Evolutionary conservation across 257 asterid genomes (phyloP).

Genomic region (Gentiana straminea): DNA sequence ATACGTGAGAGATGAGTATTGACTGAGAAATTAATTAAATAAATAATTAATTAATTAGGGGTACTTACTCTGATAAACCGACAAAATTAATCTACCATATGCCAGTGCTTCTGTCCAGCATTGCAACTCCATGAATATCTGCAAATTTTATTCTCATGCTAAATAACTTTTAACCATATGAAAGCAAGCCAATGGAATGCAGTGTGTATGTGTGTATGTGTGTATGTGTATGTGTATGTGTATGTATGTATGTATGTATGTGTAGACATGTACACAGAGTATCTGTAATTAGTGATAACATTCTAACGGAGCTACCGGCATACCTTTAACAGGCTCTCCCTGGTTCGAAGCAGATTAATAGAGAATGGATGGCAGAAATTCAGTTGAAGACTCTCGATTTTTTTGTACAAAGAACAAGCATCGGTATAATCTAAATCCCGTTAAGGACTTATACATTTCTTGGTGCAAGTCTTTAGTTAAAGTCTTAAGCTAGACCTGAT

Average conservation of each 20-base stretch:
- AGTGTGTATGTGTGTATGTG: no score
- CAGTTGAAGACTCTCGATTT: conserved; percentile 52
- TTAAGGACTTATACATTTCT: conserved; percentile 15
- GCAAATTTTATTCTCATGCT: background rate
- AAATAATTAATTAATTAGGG: no score
- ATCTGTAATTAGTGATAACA: no score
- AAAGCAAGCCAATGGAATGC: no score
- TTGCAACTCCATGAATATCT: conserved; percentile 69
- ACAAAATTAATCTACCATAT: conserved; percentile 62
- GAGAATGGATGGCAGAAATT: conserved; percentile 58
- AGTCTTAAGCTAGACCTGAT: background rate
- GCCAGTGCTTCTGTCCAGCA: conserved; percentile 72
- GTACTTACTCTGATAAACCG: conserved; percentile 58
- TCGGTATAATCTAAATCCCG: conserved; percentile 34
- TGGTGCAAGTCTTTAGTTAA: background rate
- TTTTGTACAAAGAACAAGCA: conserved; percentile 42
- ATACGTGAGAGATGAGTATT: no score
- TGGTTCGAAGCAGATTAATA: conserved; percentile 56
- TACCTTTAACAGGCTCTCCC: conserved; percentile 85
- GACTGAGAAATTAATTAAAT: no score
- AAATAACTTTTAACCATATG: no score
- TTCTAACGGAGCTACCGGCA: background rate
- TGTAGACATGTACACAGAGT: no score
- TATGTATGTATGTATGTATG: no score
- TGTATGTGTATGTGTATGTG: no score